A percentile compares a stretch with the other conserved stretches of the same genome.
phyloP scores from a whole-genome alignment of 768 basidiomycete species.

The Amanita jacksonii region DNA sequence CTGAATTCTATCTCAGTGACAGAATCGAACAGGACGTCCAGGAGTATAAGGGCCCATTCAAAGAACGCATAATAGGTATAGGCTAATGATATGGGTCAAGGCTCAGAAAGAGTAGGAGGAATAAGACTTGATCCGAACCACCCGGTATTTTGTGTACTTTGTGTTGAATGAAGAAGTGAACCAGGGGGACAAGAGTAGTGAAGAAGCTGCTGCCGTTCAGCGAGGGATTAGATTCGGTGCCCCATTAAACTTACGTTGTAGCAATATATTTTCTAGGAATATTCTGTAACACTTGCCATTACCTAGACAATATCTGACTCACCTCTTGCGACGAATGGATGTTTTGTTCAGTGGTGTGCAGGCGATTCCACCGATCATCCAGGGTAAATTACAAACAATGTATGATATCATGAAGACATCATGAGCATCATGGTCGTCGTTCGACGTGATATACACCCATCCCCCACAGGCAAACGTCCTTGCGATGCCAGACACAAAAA shows the following conservation, averaged over 20 bases:
- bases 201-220: slow-evolving; percentile 49
- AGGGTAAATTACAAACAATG: slow-evolving; percentile 76
- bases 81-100: slow-evolving; percentile 31
- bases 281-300: no score
- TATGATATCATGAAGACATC: slow-evolving; percentile 86
- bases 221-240: slow-evolving; percentile 1
- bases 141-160: slow-evolving; percentile 73
- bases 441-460: slow-evolving; percentile 87
- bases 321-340: slow-evolving; percentile 46
- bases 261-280: slow-evolving; percentile 31
- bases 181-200: slow-evolving; percentile 53
- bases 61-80: slow-evolving; percentile 83
- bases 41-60: slow-evolving; percentile 76
- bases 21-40: slow-evolving; percentile 68
- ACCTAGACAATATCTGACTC: background rate
- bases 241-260: slow-evolving; percentile 28
- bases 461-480: slow-evolving; percentile 81
- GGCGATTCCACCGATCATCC: slow-evolving; percentile 70
- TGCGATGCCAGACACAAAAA: slow-evolving; percentile 54
- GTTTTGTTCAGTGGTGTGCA: slow-evolving; percentile 37
- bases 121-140: slow-evolving; percentile 32
- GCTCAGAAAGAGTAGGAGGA: background rate
- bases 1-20: slow-evolving; percentile 51
- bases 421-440: slow-evolving; percentile 75
- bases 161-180: slow-evolving; percentile 83